phyloP scores from a whole-genome alignment of 2,329 filamentous ascomycete species.

The Drechslera avenae region DNA sequence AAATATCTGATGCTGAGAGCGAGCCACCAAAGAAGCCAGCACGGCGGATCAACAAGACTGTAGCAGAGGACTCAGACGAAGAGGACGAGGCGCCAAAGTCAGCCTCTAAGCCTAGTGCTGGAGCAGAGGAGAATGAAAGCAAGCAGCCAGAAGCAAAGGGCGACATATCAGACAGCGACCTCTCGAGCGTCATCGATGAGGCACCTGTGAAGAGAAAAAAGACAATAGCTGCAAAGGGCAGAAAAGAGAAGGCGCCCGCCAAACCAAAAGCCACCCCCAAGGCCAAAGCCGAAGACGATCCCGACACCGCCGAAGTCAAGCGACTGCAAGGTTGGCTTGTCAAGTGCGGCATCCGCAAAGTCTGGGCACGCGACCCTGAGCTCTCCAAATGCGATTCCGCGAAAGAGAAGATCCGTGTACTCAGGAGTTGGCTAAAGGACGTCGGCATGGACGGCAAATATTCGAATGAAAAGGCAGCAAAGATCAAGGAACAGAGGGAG shows the following conservation, averaged over 20 bases:
- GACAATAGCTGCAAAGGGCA: slow-evolving; percentile 30
- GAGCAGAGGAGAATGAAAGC: slow-evolving; percentile 16
- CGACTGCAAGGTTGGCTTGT: slow-evolving; percentile 81
- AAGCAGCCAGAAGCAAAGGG: slow-evolving; percentile 24
- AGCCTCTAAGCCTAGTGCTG: slow-evolving; percentile 14
- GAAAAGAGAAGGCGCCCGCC: slow-evolving; percentile 42
- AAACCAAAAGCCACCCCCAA: slow-evolving; percentile 47
- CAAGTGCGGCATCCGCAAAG: slow-evolving; percentile 90
- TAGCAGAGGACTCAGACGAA: slow-evolving; percentile 38
- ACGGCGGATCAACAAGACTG: slow-evolving; percentile 32
- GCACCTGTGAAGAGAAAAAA: slow-evolving; percentile 63
- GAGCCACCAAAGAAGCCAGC: slow-evolving; percentile 33
- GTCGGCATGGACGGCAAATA: slow-evolving; percentile 88
- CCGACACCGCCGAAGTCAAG: slow-evolving; percentile 82
- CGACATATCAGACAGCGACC: slow-evolving; percentile 62
- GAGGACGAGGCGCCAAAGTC: slow-evolving; percentile 21
- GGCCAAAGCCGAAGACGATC: slow-evolving; percentile 53
- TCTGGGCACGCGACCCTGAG: slow-evolving; percentile 76
- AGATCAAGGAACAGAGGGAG: slow-evolving; percentile 88
- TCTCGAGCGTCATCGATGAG: slow-evolving; percentile 81
- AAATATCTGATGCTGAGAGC: slow-evolving; percentile 33
- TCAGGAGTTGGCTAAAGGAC: slow-evolving; percentile 78
- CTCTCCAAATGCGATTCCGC: slow-evolving; percentile 75
- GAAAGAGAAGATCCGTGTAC: slow-evolving; percentile 80
- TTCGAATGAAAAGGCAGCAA: slow-evolving; percentile 78